phyloP scores from a whole-genome alignment of 768 basidiomycete species.

The Scleroderma bovista region DNA sequence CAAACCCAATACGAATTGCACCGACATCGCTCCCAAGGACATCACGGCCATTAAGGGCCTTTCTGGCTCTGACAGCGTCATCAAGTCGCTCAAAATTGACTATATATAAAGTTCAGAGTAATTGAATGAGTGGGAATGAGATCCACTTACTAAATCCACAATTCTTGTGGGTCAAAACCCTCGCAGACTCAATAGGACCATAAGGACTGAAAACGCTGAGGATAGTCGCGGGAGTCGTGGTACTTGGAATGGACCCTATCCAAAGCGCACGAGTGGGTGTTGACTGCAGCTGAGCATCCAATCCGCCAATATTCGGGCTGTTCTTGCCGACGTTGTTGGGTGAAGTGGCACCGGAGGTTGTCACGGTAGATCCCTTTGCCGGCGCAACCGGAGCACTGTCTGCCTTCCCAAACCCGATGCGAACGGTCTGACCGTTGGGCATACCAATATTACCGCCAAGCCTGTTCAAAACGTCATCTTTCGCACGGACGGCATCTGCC shows the following conservation, averaged over 20 bases:
- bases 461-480: conserved; percentile 95
- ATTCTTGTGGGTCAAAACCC: conserved; percentile 96
- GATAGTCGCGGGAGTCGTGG: conserved; percentile 91
- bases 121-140: neutral
- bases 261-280: conserved; percentile 93
- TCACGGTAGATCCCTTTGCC: conserved; percentile 63
- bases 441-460: conserved; percentile 92
- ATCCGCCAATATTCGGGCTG: conserved; percentile 53
- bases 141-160: conserved; percentile 76
- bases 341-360: conserved; percentile 60
- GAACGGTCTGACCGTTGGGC: conserved; percentile 92
- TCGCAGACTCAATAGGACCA: conserved; percentile 94
- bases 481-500: conserved; percentile 92
- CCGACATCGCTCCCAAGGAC: conserved; percentile 96
- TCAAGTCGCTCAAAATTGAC: conserved; percentile 98
- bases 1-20: conserved; percentile 94
- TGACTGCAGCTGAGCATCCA: conserved; percentile 85
- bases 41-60: conserved; percentile 92
- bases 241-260: conserved; percentile 96
- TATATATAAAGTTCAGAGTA: conserved; percentile 26
- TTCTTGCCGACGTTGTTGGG: conserved; percentile 50
- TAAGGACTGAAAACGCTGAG: conserved; percentile 96
- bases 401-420: conserved; percentile 97
- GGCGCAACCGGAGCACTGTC: conserved; percentile 93
- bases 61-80: conserved; percentile 92